These are phyloP conservation scores for Cyberlindnera euphorbiae DNA, from an alignment of 805 yeast genomes.

Conservation along the genomic window DNA sequence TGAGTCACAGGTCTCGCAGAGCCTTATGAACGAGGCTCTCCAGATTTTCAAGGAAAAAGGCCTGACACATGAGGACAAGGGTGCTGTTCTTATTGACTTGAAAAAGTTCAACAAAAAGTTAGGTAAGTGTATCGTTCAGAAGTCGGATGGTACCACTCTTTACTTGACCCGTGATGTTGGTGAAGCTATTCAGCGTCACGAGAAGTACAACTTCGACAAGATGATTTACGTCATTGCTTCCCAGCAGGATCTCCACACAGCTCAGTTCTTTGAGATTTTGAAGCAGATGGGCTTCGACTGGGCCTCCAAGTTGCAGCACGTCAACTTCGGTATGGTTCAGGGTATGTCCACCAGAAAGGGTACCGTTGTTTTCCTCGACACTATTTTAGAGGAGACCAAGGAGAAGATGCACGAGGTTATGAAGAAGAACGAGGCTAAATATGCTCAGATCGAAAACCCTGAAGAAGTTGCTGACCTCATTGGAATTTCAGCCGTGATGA, in stretches of 20 bases:
- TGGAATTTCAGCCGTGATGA: slow-evolving; percentile 97
- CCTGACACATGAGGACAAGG: slow-evolving; percentile 79
- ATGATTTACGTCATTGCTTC: slow-evolving; percentile 94
- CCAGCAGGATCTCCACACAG: slow-evolving; percentile 92
- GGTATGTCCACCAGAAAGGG: slow-evolving; percentile 99
- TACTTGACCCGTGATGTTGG: slow-evolving; percentile 96
- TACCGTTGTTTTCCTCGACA: slow-evolving; percentile 95
- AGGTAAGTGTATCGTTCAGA: slow-evolving; percentile 89
- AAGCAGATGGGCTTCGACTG: slow-evolving; percentile 87
- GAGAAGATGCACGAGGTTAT: slow-evolving; percentile 94
- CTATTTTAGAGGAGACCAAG: slow-evolving; percentile 87
- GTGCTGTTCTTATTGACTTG: slow-evolving; percentile 86
- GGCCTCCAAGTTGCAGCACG: slow-evolving; percentile 76
- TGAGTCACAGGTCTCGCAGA: slow-evolving; percentile 86
- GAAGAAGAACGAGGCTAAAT: slow-evolving; percentile 87
- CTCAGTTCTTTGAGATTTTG: slow-evolving; percentile 90
- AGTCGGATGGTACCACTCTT: slow-evolving; percentile 91
- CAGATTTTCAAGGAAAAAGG: slow-evolving; percentile 59
- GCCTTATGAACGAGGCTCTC: slow-evolving; percentile 62
- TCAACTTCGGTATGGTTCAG: slow-evolving; percentile 95
- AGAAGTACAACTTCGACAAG: slow-evolving; percentile 82
- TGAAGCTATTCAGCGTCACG: slow-evolving; percentile 88
- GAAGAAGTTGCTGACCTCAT: slow-evolving; percentile 92
- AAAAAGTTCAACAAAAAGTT: slow-evolving; percentile 82
- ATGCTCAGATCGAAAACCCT: slow-evolving; percentile 89